Conservation (phyloP, 345 rosid species). For the Psidium friedrichsthalianum region DNA sequence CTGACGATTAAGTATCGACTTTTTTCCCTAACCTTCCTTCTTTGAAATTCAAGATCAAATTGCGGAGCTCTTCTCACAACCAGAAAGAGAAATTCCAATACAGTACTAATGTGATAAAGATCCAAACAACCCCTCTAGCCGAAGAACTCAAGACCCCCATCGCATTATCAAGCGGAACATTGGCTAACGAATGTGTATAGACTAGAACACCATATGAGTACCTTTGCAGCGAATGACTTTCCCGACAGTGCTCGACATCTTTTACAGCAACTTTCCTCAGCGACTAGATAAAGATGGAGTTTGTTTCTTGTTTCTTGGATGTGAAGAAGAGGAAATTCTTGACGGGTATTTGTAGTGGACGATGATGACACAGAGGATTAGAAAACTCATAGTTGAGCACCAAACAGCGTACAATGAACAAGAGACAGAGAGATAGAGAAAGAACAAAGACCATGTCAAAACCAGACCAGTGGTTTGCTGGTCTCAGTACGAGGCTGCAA, state of each 20-base stretch:
- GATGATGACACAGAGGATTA: background rate
- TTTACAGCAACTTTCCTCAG: background rate
- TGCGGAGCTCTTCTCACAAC: background rate
- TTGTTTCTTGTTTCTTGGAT: background rate
- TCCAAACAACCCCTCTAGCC: background rate
- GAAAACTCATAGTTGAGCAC: background rate
- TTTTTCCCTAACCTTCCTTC: background rate
- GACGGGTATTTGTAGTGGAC: background rate
- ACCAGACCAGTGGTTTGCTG: background rate
- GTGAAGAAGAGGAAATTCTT: background rate
- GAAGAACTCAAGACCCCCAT: background rate
- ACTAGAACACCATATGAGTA: background rate
- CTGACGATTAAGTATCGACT: background rate
- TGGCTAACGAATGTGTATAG: background rate
- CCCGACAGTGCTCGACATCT: slow-evolving; percentile 16
- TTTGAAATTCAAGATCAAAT: background rate
- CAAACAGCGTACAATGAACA: background rate
- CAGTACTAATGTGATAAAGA: background rate
- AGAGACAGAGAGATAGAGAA: background rate
- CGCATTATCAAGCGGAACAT: background rate
- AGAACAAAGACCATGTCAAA: background rate
- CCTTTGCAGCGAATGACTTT: slow-evolving; percentile 31
- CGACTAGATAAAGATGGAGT: background rate
- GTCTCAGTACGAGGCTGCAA: background rate
- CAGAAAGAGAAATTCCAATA: background rate